Base-by-base conservation (phyloP, 2,329 filamentous ascomycete species). In the Penicillium sp. region DNA sequence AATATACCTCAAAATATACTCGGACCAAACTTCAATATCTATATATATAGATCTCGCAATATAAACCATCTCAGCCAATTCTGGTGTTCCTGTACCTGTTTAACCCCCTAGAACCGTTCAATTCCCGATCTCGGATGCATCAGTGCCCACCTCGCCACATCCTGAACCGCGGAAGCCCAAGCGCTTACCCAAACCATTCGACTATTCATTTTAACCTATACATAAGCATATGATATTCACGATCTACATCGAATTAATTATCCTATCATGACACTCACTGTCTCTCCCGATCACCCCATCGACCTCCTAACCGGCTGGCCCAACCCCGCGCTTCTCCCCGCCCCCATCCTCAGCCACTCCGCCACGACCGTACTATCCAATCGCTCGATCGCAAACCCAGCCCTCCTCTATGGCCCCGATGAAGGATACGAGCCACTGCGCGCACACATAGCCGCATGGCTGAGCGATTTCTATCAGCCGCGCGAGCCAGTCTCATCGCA, bases 341-440 rank as follows among this genome's bases (percentile, higher is more conserved):
- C 83, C 2, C 72, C 79, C 5, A 78, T 86, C 15, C 81, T 95
- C 56, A 80, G 83, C 37, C 75, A 77, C 29, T 88, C 90, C 27
- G 80, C 88, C 56, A 77, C 82, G 57, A 77, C 78, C 52, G 84
- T 87, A 9, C 81, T 95, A 48, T 79, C 83, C 15, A 79, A 88
- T 68, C 82, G 85, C 10, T 69, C 74, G 9, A 76, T 88, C 56
- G 84, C 82, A 56, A 77, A 81, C 2, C 84, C 86, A 1, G 88
- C 83, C n/a, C 81, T 96, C 38, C 81, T 87, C 57, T 96, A 96
- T 69, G 93, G 89, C 0, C 87, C 91, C 0, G 90, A 95, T 71
- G 78, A 84, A 43, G 93, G 93, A 29, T 89, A 89, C 67, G 76
- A 82, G 60, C 86, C 86, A n/a, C 79, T 94, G 38, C 83, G 91